phyloP scores from a whole-genome alignment of 768 basidiomycete genomes.

The Kwoniella sp. region DNA sequence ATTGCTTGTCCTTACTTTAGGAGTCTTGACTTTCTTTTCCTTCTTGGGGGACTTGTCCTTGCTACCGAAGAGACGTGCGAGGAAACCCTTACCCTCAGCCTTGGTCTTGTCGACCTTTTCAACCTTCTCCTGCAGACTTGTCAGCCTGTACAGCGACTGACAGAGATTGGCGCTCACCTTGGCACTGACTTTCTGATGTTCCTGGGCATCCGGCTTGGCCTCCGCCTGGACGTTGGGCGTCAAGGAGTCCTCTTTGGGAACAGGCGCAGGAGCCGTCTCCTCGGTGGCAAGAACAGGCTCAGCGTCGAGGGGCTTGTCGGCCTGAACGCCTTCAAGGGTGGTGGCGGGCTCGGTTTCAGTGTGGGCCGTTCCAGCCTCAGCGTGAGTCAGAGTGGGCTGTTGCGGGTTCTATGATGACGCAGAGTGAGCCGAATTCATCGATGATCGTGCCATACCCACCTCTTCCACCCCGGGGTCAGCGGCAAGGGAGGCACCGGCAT shows the following conservation, averaged over 20 bases:
- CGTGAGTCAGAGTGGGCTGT: slow-evolving; percentile 42
- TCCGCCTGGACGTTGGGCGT: too few relatives aligned
- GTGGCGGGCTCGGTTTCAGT: slow-evolving; percentile 37
- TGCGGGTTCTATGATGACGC: background rate
- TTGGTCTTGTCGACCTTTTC: slow-evolving; percentile 56
- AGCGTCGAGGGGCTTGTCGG: slow-evolving; percentile 41
- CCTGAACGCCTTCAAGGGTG: slow-evolving; percentile 37
- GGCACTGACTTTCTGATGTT: slow-evolving; percentile 32
- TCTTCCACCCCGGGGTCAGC: slow-evolving; percentile 21
- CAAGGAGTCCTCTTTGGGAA: slow-evolving; percentile 50
- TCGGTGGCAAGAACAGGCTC: slow-evolving; percentile 11
- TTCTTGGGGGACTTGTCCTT: slow-evolving; percentile 52
- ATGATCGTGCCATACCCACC: slow-evolving; percentile 17
- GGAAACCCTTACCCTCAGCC: slow-evolving; percentile 60
- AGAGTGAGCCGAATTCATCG: background rate
- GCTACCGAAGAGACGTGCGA: slow-evolving; percentile 72
- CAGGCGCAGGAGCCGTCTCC: too few relatives aligned
- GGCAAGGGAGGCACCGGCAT: slow-evolving; percentile 16
- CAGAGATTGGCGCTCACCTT: slow-evolving; percentile 31
- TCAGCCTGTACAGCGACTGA: slow-evolving; percentile 17
- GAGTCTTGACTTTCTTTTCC: slow-evolving; percentile 61
- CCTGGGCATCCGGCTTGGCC: slow-evolving; percentile 21
- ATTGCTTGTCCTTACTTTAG: slow-evolving; percentile 49
- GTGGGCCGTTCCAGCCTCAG: slow-evolving; percentile 40
- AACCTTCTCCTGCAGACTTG: too few relatives aligned